These are phyloP conservation scores for Cucurbita pepo DNA, from an alignment of 306 rosid species.

Conservation along the genomic window DNA sequence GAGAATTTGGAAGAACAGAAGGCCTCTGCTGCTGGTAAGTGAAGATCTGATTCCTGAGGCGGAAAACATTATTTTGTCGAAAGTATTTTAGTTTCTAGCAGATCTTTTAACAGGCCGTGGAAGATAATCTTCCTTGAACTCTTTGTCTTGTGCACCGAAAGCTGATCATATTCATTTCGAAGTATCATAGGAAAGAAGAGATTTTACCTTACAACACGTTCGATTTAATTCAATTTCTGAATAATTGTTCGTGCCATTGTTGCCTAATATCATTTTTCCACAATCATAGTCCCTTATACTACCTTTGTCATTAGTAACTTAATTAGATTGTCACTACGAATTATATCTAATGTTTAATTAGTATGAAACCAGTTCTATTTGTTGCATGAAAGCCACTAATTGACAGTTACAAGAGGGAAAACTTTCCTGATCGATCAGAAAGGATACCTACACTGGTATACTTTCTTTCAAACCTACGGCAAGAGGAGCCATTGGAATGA, in stretches of 20 bases:
- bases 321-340: not conserved
- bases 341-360: not conserved
- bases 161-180: not conserved
- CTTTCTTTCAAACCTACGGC: not conserved
- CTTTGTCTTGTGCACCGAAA: not conserved
- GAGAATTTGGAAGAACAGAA: not conserved
- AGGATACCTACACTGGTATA: not conserved
- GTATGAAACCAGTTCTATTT: not conserved
- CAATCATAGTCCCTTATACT: not conserved
- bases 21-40: not conserved
- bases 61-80: not conserved
- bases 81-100: not conserved
- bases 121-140: not conserved
- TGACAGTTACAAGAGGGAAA: not conserved
- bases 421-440: not conserved
- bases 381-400: not conserved
- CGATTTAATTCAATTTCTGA: not conserved
- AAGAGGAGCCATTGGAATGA: not conserved
- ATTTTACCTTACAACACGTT: not conserved
- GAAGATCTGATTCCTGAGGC: slow-evolving; percentile 1
- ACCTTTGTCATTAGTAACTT: not conserved
- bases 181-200: not conserved
- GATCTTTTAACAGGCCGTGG: not conserved
- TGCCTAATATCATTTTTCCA: not conserved
- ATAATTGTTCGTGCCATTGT: not conserved